Base-by-base conservation (phyloP, 2,329 filamentous ascomycete genomes). In the Aspergillus quadricinctus region DNA sequence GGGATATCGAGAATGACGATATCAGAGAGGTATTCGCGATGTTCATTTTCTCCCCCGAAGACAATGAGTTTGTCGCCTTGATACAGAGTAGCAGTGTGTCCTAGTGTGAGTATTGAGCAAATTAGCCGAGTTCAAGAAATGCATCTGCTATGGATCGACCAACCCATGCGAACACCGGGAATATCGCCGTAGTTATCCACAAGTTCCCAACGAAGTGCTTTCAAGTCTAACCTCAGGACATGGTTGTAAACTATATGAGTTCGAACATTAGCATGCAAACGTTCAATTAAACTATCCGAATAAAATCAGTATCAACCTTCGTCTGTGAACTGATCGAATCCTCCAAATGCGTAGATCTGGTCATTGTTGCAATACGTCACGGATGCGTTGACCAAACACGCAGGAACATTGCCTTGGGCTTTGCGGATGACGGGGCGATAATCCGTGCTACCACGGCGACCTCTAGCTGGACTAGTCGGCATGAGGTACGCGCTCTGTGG, bases 161-260 rank as follows among this genome's bases (percentile, higher is more conserved):
- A 81, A 91, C 92, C 93, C 94, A 97, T 97, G 63, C 93, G 87
- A 50, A 97, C 93, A 14, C 93, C 93, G 4, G 93, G 93, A 62
- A 97, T 97, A 75, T 97, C 93, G 35, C 94, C 94, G 78, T 96
- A 99, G 75, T 99, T 99, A 76, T 97, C 94, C 21, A 99, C 93
- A 51, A 99, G 79, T 63, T 86, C 94, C 94, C 94, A 99, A 72
- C 94, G 90, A 64, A 94, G 87, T 60, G 88, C 92, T 59, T 88
- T 82, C 61, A 99, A 82, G 72, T 99, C 92, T 52, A 99, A 78
- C 66, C 86, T 88, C 61, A 99, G 80, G 45, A 99, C 94, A 77
- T 99, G 94, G 70, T 99, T 99, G 77, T 99, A 99, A 19, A 99
- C 88, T 84, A 50, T 31, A 35, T 14, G 11, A 50, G 48, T 46